Percentiles rank a stretch among this genome's conserved stretches.
These are phyloP conservation scores for Monsonia emarginata DNA, from an alignment of 441 rosid species.

Conservation along the genomic window DNA sequence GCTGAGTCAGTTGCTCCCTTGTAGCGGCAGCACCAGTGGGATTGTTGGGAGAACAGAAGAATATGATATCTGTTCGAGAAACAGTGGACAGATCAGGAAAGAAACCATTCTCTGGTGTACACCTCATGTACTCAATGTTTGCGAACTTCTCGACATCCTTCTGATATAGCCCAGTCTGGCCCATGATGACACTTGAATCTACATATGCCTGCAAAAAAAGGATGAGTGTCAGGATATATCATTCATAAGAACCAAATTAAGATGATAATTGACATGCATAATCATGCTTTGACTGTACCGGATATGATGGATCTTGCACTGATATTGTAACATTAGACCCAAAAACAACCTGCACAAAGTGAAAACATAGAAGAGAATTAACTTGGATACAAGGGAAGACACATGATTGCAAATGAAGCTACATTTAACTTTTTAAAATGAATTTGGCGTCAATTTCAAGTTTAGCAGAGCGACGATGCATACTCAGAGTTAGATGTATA, in stretches of 20 bases:
- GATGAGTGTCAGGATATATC: neutral
- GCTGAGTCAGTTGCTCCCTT: constrained; percentile 59
- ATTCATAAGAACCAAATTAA: neutral
- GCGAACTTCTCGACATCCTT: constrained; percentile 57
- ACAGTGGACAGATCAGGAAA: constrained; percentile 72
- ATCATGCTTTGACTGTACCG: constrained; percentile 64
- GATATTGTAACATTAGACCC: constrained; percentile 83
- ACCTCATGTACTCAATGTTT: constrained; percentile 83
- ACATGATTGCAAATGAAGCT: neutral
- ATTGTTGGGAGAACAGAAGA: constrained; percentile 93
- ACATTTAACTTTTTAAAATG: neutral
- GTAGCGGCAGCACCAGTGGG: constrained; percentile 96
- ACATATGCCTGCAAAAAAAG: constrained; percentile 65
- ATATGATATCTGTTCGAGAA: constrained; percentile 69
- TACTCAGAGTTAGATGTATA: too few species aligned
- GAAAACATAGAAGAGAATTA: neutral
- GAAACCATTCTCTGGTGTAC: constrained; percentile 89
- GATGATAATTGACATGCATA: neutral
- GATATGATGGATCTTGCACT: constrained; percentile 97
- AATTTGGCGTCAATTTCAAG: too few species aligned
- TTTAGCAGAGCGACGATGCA: neutral
- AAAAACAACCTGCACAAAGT: constrained; percentile 55
- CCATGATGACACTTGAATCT: constrained; percentile 90
- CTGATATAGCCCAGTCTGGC: constrained; percentile 73
- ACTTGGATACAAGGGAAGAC: neutral